A percentile compares a stretch with the other conserved stretches of the same genome.
These are phyloP conservation scores for Colletotrichum plurivorum DNA, from an alignment of 2,329 filamentous ascomycete species.

Conservation along the genomic window DNA sequence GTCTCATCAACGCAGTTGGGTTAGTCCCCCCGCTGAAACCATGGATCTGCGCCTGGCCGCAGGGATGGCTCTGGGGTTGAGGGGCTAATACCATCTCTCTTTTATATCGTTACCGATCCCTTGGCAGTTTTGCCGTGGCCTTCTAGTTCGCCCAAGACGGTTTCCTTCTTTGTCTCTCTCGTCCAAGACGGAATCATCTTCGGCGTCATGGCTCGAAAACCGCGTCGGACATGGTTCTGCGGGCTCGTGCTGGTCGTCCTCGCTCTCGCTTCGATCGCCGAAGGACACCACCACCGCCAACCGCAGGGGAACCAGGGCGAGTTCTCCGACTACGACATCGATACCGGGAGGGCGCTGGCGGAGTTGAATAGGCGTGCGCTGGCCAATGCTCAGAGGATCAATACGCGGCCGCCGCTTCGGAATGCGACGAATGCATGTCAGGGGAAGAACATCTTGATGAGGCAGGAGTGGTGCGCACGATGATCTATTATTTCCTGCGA, in stretches of 20 bases:
- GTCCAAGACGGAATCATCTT: neutral
- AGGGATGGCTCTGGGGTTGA: neutral
- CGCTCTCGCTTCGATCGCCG: neutral
- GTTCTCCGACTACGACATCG: conserved; percentile 24
- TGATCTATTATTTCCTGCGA: neutral
- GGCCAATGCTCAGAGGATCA: conserved; percentile 4
- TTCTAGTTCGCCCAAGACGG: too few species aligned
- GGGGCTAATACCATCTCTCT: neutral
- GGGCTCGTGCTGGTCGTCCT: neutral
- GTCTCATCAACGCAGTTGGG: conserved; percentile 21
- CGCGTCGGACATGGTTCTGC: conserved; percentile 15
- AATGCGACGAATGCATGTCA: conserved; percentile 3
- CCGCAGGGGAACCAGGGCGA: neutral
- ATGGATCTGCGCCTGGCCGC: conserved; percentile 5
- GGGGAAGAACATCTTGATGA: conserved; percentile 1
- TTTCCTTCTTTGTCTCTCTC: neutral
- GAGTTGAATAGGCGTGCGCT: conserved; percentile 16
- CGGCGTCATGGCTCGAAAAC: conserved; percentile 22
- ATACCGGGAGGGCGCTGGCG: conserved; percentile 23
- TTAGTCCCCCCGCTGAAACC: conserved; percentile 12
- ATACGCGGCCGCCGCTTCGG: conserved; percentile 1
- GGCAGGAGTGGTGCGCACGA: conserved; percentile 27
- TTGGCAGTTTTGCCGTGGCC: too few species aligned
- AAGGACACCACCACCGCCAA: conserved; percentile 1
- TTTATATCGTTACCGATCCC: conserved; percentile 21